Base-by-base conservation (phyloP, 2,329 filamentous ascomycete genomes). In the Aureobasidium sp. region DNA sequence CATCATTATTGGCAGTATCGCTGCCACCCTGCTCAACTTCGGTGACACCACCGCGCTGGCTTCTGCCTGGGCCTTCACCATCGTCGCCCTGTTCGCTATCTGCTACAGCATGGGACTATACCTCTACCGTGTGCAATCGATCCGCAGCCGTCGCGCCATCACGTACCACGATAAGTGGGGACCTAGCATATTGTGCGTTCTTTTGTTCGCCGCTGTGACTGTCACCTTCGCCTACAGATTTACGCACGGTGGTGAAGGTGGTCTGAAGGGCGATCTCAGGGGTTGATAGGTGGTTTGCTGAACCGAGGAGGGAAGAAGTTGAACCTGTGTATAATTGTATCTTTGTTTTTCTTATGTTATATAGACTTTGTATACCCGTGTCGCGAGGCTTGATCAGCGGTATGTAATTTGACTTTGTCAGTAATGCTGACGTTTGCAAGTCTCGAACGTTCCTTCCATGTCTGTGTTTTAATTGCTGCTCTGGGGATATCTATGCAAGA, bases 141-240 rank as follows among this genome's bases (percentile, higher is more conserved):
- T 97, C 71, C 84, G 90, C 67, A 87, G 87, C 68, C 82, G 93
- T 58, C 86, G 87, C 66, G 90, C 89, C n/a, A 91, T 93, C 44
- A 88, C 86, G 68, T 99, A 94, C 75, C 94, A 97, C 73, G 94
- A 99, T 74, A 87, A 85, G 68, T 89, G 87, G 81, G 94, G 94
- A 0, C 93, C 94, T 0, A 91, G 82, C 4, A 77, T 86, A 25
- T 81, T 99, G 36, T 96, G 91, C 68, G 70, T 81, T 9, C 83
- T 89, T 2, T 74, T 97, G 59, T 83, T 97, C 45, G 76, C 68
- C 0, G 90, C 91, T 2, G 85, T 97, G 12, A 78, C 82, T 4
- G 72, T 95, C 29, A 96, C 94, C 74, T 95, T 96, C 79, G 88
- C 77, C 5, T 87, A 91, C 69, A 85, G 93, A 65, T 82, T 90